Percentiles rank a stretch among this genome's conserved stretches.
These are phyloP conservation scores for Sporothrix schenckii DNA, from an alignment of 2,329 filamentous ascomycete genomes.

Conservation along the genomic window DNA sequence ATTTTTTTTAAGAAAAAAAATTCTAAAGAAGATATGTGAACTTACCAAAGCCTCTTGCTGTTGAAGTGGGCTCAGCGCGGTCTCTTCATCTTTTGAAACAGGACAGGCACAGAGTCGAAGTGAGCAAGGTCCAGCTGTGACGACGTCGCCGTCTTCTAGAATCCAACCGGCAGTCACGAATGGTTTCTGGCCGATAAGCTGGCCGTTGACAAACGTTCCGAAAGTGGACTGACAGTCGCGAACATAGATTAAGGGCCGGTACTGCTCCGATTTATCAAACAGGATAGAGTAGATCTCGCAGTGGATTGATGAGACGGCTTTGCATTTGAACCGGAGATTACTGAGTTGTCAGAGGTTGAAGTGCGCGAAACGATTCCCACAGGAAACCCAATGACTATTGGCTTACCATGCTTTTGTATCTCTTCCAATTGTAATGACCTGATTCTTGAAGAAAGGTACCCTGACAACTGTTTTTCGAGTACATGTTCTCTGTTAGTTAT, in stretches of 20 bases:
- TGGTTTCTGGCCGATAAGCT: slow-evolving; percentile 48
- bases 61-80: slow-evolving; percentile 40
- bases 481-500: background rate
- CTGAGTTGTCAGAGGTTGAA: slow-evolving; percentile 37
- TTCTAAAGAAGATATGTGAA: background rate
- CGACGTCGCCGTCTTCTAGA: slow-evolving; percentile 55
- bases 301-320: slow-evolving; percentile 55
- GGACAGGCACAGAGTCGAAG: slow-evolving; percentile 44
- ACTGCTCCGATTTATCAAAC: slow-evolving; percentile 47
- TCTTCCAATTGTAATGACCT: slow-evolving; percentile 40
- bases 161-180: slow-evolving; percentile 50
- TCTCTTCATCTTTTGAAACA: slow-evolving; percentile 20
- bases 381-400: no score
- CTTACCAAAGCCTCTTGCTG: slow-evolving; percentile 45
- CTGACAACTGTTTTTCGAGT: slow-evolving; percentile 30
- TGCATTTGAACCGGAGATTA: slow-evolving; percentile 48
- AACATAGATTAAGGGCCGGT: slow-evolving; percentile 52
- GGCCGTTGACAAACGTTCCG: slow-evolving; percentile 57
- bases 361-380: background rate
- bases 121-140: slow-evolving; percentile 46
- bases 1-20: no score
- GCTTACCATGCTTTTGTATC: slow-evolving; percentile 39
- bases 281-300: slow-evolving; percentile 59
- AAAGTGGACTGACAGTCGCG: slow-evolving; percentile 59
- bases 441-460: slow-evolving; percentile 30